Conservation (phyloP, 768 basidiomycete genomes). For the Phlebiopsis flavidoalba region DNA sequence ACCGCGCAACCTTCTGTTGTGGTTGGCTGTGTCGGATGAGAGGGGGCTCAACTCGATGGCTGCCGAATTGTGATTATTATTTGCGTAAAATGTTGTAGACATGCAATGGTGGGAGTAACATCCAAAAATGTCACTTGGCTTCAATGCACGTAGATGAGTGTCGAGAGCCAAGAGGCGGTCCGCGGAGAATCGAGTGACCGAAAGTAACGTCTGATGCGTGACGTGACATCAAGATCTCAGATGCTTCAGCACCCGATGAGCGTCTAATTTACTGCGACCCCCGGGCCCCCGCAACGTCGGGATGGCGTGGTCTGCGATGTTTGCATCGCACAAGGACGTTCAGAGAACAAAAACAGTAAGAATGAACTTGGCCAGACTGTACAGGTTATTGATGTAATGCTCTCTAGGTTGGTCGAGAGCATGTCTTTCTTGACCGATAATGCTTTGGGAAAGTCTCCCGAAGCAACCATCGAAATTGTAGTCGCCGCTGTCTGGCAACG, state of each 20-base stretch:
- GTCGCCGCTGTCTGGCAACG: conserved; percentile 1
- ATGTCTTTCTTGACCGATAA: background rate
- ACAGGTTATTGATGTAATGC: background rate
- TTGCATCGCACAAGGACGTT: background rate
- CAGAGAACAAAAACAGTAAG: background rate
- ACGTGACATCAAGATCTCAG: background rate
- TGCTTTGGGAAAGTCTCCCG: background rate
- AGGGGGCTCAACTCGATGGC: background rate
- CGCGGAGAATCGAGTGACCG: background rate
- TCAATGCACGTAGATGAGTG: background rate
- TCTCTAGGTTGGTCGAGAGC: background rate
- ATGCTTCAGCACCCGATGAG: background rate
- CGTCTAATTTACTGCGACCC: background rate
- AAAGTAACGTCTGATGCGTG: background rate
- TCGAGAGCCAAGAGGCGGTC: background rate
- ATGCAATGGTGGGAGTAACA: too few species aligned
- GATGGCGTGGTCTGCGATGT: background rate
- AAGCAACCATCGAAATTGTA: conserved; percentile 2
- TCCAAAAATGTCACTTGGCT: too few species aligned
- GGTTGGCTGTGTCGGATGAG: background rate
- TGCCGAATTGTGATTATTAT: background rate
- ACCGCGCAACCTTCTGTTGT: background rate
- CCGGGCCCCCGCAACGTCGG: background rate
- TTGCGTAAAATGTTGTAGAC: too few species aligned
- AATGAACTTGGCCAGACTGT: background rate